phyloP scores from a whole-genome alignment of 1,284 basidiomycete genomes.

The Naganishia cerealis region DNA sequence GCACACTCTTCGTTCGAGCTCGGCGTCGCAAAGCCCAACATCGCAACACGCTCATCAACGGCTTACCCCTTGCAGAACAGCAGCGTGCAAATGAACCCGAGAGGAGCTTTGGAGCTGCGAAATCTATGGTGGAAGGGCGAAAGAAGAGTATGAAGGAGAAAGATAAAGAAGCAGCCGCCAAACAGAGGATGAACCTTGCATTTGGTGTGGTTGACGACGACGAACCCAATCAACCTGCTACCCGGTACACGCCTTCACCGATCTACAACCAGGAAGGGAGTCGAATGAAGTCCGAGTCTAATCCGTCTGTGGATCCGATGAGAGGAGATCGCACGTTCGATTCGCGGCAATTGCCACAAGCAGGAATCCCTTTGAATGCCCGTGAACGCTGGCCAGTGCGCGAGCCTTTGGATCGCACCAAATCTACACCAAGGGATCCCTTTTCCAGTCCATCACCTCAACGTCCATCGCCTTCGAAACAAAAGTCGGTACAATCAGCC shows the following conservation, averaged over 20 bases:
- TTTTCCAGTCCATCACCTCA: background rate
- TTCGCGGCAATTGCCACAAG: background rate
- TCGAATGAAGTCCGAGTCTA: background rate
- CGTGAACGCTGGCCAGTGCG: background rate
- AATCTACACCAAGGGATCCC: background rate
- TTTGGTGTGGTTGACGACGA: conserved; percentile 24
- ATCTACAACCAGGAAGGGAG: background rate
- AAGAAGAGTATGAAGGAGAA: conserved; percentile 20
- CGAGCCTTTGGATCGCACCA: background rate
- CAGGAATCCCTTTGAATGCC: background rate
- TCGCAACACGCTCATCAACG: conserved; percentile 8
- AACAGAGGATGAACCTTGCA: conserved; percentile 15
- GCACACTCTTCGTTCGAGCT: conserved; percentile 11
- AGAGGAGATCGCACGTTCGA: background rate
- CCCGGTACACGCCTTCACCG: background rate
- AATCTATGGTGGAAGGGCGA: background rate
- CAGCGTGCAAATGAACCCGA: background rate
- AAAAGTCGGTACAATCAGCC: background rate
- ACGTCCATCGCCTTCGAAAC: conserved; percentile 7
- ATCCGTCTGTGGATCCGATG: conserved; percentile 2
- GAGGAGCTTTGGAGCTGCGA: background rate
- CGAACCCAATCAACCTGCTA: conserved; percentile 1
- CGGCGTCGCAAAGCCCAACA: conserved; percentile 5
- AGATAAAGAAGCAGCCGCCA: conserved; percentile 4
- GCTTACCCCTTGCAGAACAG: conserved; percentile 5